A percentile compares a stretch with the other conserved stretches of the same genome.
Evolutionary conservation across 23 red algal genomes (phyloP).

Genomic region (Gracilaria domingensis): DNA sequence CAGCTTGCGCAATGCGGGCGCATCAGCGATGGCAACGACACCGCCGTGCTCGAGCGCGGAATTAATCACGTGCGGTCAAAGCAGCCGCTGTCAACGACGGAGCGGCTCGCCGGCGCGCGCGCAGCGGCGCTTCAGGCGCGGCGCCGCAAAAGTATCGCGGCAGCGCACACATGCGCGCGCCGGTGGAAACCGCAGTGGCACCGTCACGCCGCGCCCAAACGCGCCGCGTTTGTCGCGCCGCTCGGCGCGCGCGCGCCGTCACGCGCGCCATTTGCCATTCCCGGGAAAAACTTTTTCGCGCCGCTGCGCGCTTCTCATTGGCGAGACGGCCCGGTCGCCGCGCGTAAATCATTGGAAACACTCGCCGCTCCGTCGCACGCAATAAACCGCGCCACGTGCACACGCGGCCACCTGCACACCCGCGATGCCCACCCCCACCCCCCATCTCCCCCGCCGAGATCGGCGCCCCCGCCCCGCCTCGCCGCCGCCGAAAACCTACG

Average conservation of each 20-base stretch:
- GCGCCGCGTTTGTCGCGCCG: no score
- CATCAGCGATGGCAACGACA: not conserved
- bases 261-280: no score
- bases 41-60: not conserved
- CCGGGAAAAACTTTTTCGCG: not conserved
- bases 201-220: no score
- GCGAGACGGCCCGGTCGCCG: constrained; percentile 22
- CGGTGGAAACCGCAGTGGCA: not conserved
- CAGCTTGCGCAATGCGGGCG: constrained; percentile 8
- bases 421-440: no score
- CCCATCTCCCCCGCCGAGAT: no score
- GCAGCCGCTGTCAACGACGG: not conserved
- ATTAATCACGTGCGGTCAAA: not conserved
- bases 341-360: not conserved
- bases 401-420: not conserved
- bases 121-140: not conserved
- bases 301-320: not conserved
- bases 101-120: not conserved
- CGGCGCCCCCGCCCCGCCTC: not conserved
- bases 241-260: no score
- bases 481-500: no score
- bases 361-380: no score
- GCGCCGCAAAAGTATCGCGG: no score
- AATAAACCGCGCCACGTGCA: not conserved
- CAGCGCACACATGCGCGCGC: no score